Conservation (phyloP, 306 rosid species). For the Neltuma alba region DNA sequence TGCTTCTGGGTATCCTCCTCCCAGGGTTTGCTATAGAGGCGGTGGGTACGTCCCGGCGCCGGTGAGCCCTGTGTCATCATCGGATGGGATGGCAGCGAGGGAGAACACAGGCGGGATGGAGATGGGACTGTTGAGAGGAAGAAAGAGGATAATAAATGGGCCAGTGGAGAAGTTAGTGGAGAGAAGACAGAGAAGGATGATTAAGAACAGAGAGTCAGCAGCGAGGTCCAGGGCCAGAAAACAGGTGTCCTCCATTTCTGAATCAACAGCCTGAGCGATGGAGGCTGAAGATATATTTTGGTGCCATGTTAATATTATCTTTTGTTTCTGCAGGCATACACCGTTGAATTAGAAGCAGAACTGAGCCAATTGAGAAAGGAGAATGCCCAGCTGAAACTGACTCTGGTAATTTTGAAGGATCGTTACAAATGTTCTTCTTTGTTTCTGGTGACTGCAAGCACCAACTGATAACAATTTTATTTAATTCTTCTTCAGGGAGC, state of each 20-base stretch:
- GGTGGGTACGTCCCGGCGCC: conserved; percentile 17
- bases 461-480: conserved; percentile 21
- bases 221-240: conserved; percentile 97
- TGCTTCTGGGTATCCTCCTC: conserved; percentile 33
- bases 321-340: conserved; percentile 66
- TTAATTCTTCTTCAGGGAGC: conserved; percentile 56
- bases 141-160: conserved; percentile 78
- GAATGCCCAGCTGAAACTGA: conserved; percentile 70
- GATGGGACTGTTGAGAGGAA: conserved; percentile 66
- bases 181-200: conserved; percentile 98
- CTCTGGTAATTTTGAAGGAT: conserved; percentile 52
- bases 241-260: conserved; percentile 54
- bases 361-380: conserved; percentile 75
- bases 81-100: conserved; percentile 60
- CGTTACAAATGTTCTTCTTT: neutral
- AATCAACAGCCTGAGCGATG: neutral
- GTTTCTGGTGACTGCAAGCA: conserved; percentile 8
- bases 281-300: conserved; percentile 1
- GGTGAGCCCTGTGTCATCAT: conserved; percentile 69
- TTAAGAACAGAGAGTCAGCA: conserved; percentile 93
- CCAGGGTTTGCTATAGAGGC: neutral
- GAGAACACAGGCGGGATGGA: conserved; percentile 57
- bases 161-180: conserved; percentile 89
- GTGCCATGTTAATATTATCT: neutral
- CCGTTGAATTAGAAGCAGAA: conserved; percentile 90